Evolutionary conservation across 108 stramenopile species (phyloP), one percentile per base, ranked within the genome.

Genomic region (Nitzschia inconspicua): DNA sequence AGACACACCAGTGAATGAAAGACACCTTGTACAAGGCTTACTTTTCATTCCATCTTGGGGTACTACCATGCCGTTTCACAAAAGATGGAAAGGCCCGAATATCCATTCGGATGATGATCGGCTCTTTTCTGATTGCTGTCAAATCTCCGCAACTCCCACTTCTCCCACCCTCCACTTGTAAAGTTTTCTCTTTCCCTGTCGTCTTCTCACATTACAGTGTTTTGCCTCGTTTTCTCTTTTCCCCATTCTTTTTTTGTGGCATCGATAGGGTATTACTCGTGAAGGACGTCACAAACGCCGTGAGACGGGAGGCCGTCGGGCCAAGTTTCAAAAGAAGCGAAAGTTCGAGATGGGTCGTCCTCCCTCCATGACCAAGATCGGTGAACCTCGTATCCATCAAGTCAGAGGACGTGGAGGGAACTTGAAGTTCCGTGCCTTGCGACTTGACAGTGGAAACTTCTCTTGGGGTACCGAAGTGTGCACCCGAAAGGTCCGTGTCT

Each of bases 281-380:
- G 98, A 98, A 79, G 91, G 95, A 61, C 87, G 83, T 65, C 97
- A 98, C 89, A 99, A 99, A 89, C 95, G 99, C 65, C 96, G 99
- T 66, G 94, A 96, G 60, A 99, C 99, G 23, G 99, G 99, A 73
- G 99, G 99, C 36, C 96, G 95, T 75, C 95, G 97, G 36, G 77
- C 90, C 50, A 62, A 91, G 75, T 86, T 85, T 79, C 88, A 91
- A 72, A 99, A 99, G 94, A 98, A 98, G 98, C 85, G 99, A 63
- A 98, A 98, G 93, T 99, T 95, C 83, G 96, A 97, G 73, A 52
- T 95, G 56, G 97, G 97, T 44, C 93, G 99, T 48, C 98, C 90
- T n/a, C 75, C 96, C 30, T 95, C 97, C 77, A 97, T 93, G 88
- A 99, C 99, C 77, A 96, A 96, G 81, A 94, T 99, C 51, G 99